phyloP scores from a whole-genome alignment of 208 protist genomes.

The Trypanosoma cruzi region DNA sequence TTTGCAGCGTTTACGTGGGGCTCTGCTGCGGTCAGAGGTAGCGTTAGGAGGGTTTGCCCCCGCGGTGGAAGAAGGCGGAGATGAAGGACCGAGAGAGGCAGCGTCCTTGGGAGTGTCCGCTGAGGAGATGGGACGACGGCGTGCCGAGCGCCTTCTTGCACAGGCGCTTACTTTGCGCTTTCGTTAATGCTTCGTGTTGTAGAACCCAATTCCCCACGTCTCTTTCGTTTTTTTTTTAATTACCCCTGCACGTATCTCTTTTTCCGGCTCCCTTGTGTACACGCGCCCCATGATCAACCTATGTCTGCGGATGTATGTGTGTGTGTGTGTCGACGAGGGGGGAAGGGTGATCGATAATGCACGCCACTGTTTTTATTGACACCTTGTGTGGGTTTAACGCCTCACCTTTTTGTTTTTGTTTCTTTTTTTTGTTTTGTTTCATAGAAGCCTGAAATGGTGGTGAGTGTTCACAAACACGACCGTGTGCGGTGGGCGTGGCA shows the following conservation, averaged over 20 bases:
- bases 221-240: background rate
- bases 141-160: conserved; percentile 22
- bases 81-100: background rate
- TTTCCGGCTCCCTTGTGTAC: background rate
- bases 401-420: background rate
- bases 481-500: conserved; percentile 15
- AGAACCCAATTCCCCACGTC: background rate
- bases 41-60: background rate
- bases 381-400: background rate
- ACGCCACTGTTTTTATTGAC: background rate
- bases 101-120: background rate
- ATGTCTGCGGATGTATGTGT: no score
- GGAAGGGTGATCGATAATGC: background rate
- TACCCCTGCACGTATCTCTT: no score
- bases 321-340: background rate
- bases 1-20: conserved; percentile 7
- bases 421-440: background rate
- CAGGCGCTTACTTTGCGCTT: conserved; percentile 6
- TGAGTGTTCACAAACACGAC: background rate
- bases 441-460: conserved; percentile 4
- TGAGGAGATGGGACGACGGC: conserved; percentile 24
- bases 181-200: background rate
- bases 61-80: background rate
- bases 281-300: no score
- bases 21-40: conserved; percentile 2